phyloP scores from a whole-genome alignment of 1,139 yeast species.

The Candida albicans region DNA sequence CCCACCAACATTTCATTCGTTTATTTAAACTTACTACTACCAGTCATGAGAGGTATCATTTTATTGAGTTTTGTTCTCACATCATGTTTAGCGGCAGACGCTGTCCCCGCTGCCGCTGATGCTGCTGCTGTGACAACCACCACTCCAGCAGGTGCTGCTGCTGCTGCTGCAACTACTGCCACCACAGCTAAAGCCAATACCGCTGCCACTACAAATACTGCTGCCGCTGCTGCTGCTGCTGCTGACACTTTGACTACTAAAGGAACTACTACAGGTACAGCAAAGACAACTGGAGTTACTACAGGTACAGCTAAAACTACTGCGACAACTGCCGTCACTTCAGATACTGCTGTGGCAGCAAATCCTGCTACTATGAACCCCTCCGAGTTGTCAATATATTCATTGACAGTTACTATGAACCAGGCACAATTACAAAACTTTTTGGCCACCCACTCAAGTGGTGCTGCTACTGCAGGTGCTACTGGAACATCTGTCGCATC shows the following conservation, averaged over 20 bases:
- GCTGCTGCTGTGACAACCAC: conserved; percentile 14
- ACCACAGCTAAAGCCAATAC: conserved; percentile 15
- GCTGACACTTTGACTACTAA: conserved; percentile 4
- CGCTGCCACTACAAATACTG: conserved; percentile 13
- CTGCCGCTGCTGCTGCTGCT: conserved; percentile 7
- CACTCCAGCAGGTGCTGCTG: conserved; percentile 14
- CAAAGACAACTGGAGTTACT: conserved; percentile 4
- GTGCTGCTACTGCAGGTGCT: conserved; percentile 14
- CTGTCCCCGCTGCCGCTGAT: conserved; percentile 15
- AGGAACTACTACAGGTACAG: conserved; percentile 10
- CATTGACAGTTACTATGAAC: conserved; percentile 16
- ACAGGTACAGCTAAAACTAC: conserved; percentile 8
- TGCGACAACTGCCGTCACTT: not conserved
- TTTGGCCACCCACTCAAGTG: conserved; percentile 11
- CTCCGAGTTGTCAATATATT: conserved; percentile 13
- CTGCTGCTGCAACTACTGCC: conserved; percentile 14
- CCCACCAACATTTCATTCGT: conserved; percentile 2
- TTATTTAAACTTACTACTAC: not conserved
- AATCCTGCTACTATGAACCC: conserved; percentile 17
- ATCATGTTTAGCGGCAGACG: conserved; percentile 10
- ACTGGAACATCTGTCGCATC: conserved; percentile 15
- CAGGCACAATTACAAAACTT: conserved; percentile 14
- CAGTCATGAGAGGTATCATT: conserved; percentile 6
- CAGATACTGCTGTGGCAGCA: not conserved
- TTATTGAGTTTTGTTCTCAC: conserved; percentile 4